Base-by-base conservation (phyloP, 2,329 filamentous ascomycete species). In the Verticillium klebahnii region DNA sequence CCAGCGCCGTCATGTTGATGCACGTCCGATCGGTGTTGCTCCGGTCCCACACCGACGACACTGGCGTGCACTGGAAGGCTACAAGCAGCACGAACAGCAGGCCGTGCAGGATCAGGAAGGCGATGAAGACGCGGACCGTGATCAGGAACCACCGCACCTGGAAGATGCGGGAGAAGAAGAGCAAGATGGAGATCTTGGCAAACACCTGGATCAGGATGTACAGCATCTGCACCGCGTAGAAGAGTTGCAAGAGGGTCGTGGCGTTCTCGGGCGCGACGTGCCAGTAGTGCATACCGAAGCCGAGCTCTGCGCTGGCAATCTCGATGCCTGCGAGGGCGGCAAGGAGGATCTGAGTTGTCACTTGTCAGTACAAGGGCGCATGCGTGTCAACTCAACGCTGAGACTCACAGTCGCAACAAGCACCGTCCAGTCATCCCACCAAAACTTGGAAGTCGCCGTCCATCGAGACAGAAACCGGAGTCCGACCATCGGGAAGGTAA, bases 1-100 rank as follows among this genome's bases (percentile, higher is more conserved):
- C 88, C 39, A 90, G 78, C 1, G 85, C 87, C 60, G 88, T 78
- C 45, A 87, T 85, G 69, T 89, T 82, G 57, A 81, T 85, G 69
- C 88, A 90, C 37, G 74, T 75, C 5, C 45, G 45, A 9, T 45
- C n/a, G 14, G 58, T 12, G n/a, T 62, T 57, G 52, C 59, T 62
- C 15, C 61, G 61, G 14, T 67, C 63, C 67, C 67, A 69, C 2
- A 60, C 34, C 1, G 65, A 64, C 6, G 63, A 57, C 1, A 67
- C 55, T 0, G 67, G 67, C 31, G 39, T 61, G 36, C 67, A 69
- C 45, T 69, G 67, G 29, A 69, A 60, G 15, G 60, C 52, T 25
- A 66, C 64, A 12, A 68, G 56, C n/a, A 69, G 59, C 14, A 69
- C 60, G 14, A 68, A 70, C 17, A 65, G 56, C 7, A 65, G 39